Evolutionary conservation across 1,139 yeast species (phyloP).

Genomic region (Casaregolazyma suthepensis): DNA sequence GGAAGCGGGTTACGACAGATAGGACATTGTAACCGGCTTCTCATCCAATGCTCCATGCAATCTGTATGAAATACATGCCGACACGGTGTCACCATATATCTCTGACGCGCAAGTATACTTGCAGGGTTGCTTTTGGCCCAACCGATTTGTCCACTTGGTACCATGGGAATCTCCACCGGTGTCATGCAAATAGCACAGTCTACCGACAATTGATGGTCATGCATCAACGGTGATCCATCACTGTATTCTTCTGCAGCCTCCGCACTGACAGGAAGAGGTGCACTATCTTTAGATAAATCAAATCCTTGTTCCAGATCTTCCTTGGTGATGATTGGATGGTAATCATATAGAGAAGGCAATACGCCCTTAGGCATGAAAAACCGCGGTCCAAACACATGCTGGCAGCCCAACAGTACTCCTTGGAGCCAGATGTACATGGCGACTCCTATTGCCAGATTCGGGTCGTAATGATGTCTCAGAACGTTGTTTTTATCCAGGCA

Average conservation of each 20-base stretch:
- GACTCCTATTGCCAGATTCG: constrained; percentile 41
- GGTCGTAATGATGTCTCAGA: constrained; percentile 55
- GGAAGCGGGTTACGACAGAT: constrained; percentile 85
- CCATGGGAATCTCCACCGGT: constrained; percentile 56
- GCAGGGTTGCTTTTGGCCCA: constrained; percentile 29
- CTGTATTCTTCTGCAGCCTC: background rate
- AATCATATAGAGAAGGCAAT: constrained; percentile 75
- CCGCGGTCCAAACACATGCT: constrained; percentile 66
- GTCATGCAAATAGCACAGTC: constrained; percentile 93
- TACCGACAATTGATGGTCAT: constrained; percentile 19
- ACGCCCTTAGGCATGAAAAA: constrained; percentile 73
- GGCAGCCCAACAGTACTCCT: constrained; percentile 50
- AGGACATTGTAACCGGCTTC: constrained; percentile 86
- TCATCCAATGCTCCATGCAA: constrained; percentile 91
- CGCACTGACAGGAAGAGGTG: constrained; percentile 1
- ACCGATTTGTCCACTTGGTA: constrained; percentile 32
- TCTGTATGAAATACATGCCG: constrained; percentile 81
- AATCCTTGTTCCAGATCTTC: constrained; percentile 60
- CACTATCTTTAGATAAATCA: constrained; percentile 20
- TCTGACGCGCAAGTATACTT: constrained; percentile 33
- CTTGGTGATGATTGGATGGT: constrained; percentile 59
- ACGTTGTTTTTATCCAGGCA: constrained; percentile 38
- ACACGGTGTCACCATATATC: constrained; percentile 90
- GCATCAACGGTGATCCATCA: constrained; percentile 2
- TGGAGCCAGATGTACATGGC: constrained; percentile 54